phyloP scores from a whole-genome alignment of 2,329 filamentous ascomycete genomes.

The Hawksworthiomyces lignivorus region DNA sequence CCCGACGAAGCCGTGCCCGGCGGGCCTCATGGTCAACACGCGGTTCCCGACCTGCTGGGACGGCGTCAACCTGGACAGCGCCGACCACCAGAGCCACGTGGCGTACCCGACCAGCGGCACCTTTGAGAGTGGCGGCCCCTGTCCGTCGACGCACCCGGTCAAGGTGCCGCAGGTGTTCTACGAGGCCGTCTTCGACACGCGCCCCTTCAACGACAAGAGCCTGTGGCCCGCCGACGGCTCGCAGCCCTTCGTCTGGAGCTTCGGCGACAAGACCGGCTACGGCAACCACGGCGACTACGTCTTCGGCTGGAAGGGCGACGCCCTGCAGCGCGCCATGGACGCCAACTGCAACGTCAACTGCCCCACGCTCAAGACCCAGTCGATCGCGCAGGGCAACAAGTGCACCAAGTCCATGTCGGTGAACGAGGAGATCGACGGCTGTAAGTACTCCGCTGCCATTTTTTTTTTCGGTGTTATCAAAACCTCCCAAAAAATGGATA shows the following conservation, averaged over 20 bases:
- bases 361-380: constrained; percentile 7
- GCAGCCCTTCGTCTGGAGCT: constrained; percentile 11
- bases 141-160: constrained; percentile 31
- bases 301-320: constrained; percentile 11
- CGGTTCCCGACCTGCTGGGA: constrained; percentile 47
- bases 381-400: constrained; percentile 6
- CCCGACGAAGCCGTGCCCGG: constrained; percentile 30
- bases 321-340: constrained; percentile 9
- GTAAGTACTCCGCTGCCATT: too few species aligned
- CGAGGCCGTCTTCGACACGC: constrained; percentile 19
- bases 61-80: constrained; percentile 38
- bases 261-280: constrained; percentile 12
- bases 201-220: constrained; percentile 5
- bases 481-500: too few species aligned
- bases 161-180: constrained; percentile 34
- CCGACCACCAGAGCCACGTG: constrained; percentile 38
- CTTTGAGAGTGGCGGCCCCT: constrained; percentile 36
- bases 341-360: constrained; percentile 10
- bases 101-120: constrained; percentile 34
- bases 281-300: constrained; percentile 11
- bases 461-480: too few species aligned
- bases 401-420: constrained; percentile 2
- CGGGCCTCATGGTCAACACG: constrained; percentile 36
- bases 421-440: constrained; percentile 7
- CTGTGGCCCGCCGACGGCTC: constrained; percentile 9